These are phyloP conservation scores for Aspergillus puulaauensis DNA, from an alignment of 2,329 filamentous ascomycete genomes.

Conservation along the genomic window DNA sequence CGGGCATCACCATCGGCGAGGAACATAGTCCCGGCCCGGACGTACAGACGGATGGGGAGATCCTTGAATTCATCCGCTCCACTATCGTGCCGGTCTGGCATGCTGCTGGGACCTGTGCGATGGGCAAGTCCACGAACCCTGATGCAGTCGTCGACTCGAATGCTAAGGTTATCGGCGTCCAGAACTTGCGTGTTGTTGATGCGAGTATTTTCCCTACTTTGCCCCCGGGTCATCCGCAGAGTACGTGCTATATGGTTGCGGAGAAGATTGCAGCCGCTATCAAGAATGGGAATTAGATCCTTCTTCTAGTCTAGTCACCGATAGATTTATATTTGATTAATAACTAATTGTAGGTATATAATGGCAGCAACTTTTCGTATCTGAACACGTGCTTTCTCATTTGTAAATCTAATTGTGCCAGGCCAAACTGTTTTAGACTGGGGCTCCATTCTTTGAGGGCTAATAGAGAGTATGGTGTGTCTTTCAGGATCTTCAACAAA, in stretches of 20 bases:
- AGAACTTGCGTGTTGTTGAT: slow-evolving; percentile 10
- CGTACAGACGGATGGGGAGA: slow-evolving; percentile 42
- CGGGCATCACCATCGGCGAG: slow-evolving; percentile 20
- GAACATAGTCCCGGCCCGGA: slow-evolving; percentile 38
- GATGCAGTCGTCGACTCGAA: slow-evolving; percentile 37
- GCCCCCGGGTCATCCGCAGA: slow-evolving; percentile 13
- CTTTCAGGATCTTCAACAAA: too few relatives aligned
- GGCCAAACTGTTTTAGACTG: too few relatives aligned
- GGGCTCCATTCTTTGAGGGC: too few relatives aligned
- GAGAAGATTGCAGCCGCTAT: slow-evolving; percentile 15
- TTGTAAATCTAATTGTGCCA: too few relatives aligned
- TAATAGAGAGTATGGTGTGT: too few relatives aligned
- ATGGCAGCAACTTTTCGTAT: too few relatives aligned
- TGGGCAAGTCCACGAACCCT: slow-evolving; percentile 32
- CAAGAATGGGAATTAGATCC: slow-evolving; percentile 1
- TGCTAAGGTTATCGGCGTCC: slow-evolving; percentile 31
- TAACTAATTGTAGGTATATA: too few relatives aligned
- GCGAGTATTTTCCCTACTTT: slow-evolving; percentile 9
- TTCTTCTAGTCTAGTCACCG: not conserved
- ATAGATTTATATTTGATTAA: too few relatives aligned
- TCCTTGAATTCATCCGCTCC: slow-evolving; percentile 32
- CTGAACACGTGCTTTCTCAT: too few relatives aligned
- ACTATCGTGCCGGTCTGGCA: slow-evolving; percentile 34
- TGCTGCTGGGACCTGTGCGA: slow-evolving; percentile 37
- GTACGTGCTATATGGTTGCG: slow-evolving; percentile 10